These are phyloP conservation scores for Seiridium cupressi DNA, from an alignment of 2,329 filamentous ascomycete genomes.

Conservation along the genomic window DNA sequence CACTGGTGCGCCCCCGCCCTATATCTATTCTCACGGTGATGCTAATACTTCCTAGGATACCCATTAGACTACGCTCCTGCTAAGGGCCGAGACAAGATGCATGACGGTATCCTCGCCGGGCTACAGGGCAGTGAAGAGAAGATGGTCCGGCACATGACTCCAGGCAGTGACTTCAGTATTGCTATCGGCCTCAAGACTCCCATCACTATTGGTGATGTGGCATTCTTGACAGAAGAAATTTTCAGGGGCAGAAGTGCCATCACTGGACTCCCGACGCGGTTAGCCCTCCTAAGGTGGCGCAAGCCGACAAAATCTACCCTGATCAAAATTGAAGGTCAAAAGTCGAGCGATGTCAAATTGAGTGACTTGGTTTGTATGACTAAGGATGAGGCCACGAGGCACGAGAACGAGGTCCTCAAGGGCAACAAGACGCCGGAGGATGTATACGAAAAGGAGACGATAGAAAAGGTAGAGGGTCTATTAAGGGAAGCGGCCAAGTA, in stretches of 20 bases:
- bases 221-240: slow-evolving; percentile 86
- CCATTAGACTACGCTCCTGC: slow-evolving; percentile 79
- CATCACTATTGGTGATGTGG: slow-evolving; percentile 75
- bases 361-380: slow-evolving; percentile 32
- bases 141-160: slow-evolving; percentile 52
- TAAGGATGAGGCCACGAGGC: slow-evolving; percentile 45
- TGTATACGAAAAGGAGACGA: slow-evolving; percentile 67
- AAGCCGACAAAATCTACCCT: slow-evolving; percentile 60
- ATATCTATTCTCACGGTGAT: slow-evolving; percentile 9
- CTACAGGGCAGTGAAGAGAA: slow-evolving; percentile 81
- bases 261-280: slow-evolving; percentile 75
- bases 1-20: slow-evolving; percentile 33
- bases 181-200: slow-evolving; percentile 75
- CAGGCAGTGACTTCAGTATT: slow-evolving; percentile 43
- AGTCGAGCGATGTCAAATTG: slow-evolving; percentile 60
- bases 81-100: slow-evolving; percentile 87
- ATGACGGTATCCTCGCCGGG: slow-evolving; percentile 75
- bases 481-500: slow-evolving; percentile 65
- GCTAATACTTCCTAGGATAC: slow-evolving; percentile 55
- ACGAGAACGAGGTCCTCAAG: slow-evolving; percentile 77
- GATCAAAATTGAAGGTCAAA: slow-evolving; percentile 69
- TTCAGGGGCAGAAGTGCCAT: slow-evolving; percentile 80
- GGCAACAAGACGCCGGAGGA: slow-evolving; percentile 66
- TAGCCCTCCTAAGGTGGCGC: slow-evolving; percentile 80
- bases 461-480: slow-evolving; percentile 66